These are phyloP conservation scores for Gloeophyllum trabeum DNA, from an alignment of 768 basidiomycete genomes.

Conservation along the genomic window DNA sequence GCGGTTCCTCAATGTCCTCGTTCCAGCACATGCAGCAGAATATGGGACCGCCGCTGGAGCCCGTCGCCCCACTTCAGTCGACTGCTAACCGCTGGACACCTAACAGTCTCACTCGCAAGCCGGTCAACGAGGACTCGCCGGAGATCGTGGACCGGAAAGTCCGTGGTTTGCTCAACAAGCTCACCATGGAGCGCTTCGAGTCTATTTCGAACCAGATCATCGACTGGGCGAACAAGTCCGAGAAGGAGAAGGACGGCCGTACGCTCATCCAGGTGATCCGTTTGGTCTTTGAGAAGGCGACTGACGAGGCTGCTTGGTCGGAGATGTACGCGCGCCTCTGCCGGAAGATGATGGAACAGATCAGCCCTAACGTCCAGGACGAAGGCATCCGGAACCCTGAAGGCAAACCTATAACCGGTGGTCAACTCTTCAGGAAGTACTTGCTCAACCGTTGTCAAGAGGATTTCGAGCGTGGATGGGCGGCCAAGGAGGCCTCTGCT, in stretches of 20 bases:
- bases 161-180: conserved; percentile 30
- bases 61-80: conserved; percentile 64
- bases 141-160: not conserved
- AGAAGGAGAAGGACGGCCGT: conserved; percentile 35
- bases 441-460: conserved; percentile 43
- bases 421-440: conserved; percentile 42
- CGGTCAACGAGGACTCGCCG: conserved; percentile 6
- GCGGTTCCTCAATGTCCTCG: too few relatives aligned
- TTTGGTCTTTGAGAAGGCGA: conserved; percentile 44
- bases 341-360: conserved; percentile 29
- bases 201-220: conserved; percentile 40
- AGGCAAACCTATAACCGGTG: conserved; percentile 31
- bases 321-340: conserved; percentile 42
- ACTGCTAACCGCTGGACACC: conserved; percentile 83
- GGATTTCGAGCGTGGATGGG: conserved; percentile 43
- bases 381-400: conserved; percentile 25
- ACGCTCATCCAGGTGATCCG: conserved; percentile 42
- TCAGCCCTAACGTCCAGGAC: conserved; percentile 31
- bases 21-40: too few relatives aligned
- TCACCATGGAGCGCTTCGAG: conserved; percentile 40
- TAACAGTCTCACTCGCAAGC: conserved; percentile 28
- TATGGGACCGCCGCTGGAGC: conserved; percentile 41
- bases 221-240: conserved; percentile 36
- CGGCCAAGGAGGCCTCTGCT: conserved; percentile 28
- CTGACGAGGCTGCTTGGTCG: conserved; percentile 42